These are phyloP conservation scores for Abrus precatorius DNA, from an alignment of 306 rosid genomes.

Conservation along the genomic window DNA sequence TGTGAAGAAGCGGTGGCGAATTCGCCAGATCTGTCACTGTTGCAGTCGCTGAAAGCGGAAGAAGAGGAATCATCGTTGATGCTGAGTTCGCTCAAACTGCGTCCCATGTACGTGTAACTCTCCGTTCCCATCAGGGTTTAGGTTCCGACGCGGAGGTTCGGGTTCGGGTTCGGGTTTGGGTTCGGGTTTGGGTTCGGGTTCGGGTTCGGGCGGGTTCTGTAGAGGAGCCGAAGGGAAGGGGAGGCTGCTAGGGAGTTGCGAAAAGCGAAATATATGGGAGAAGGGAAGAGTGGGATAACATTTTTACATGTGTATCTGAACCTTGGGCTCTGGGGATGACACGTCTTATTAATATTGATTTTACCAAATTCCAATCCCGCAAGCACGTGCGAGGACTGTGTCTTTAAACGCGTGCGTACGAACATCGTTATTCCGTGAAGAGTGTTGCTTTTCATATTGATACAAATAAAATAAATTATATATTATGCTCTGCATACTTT, in stretches of 20 bases:
- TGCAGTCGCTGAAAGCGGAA: constrained; percentile 93
- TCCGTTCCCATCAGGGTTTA: constrained; percentile 64
- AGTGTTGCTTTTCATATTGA: neutral
- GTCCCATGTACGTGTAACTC: constrained; percentile 62
- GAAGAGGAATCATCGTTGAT: constrained; percentile 71
- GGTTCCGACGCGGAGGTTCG: constrained; percentile 5
- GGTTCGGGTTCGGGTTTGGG: constrained; percentile 16
- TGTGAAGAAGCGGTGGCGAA: constrained; percentile 73
- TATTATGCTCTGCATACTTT: neutral
- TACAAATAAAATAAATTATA: too few species aligned
- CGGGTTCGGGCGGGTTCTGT: neutral
- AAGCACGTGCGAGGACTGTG: constrained; percentile 64
- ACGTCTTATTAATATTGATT: constrained; percentile 56
- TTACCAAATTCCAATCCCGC: constrained; percentile 44
- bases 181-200: neutral
- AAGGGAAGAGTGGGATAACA: constrained; percentile 43
- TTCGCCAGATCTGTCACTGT: constrained; percentile 97
- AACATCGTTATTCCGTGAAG: constrained; percentile 55
- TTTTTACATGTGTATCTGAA: constrained; percentile 49
- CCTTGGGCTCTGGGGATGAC: constrained; percentile 50
- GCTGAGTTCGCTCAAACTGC: constrained; percentile 64
- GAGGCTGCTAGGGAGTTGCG: neutral
- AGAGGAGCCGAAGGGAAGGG: neutral
- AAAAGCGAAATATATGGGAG: constrained; percentile 20
- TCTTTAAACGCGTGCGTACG: constrained; percentile 72